Evolutionary conservation across 768 basidiomycete genomes (phyloP).

Genomic region (Nevesoporus exiguus): DNA sequence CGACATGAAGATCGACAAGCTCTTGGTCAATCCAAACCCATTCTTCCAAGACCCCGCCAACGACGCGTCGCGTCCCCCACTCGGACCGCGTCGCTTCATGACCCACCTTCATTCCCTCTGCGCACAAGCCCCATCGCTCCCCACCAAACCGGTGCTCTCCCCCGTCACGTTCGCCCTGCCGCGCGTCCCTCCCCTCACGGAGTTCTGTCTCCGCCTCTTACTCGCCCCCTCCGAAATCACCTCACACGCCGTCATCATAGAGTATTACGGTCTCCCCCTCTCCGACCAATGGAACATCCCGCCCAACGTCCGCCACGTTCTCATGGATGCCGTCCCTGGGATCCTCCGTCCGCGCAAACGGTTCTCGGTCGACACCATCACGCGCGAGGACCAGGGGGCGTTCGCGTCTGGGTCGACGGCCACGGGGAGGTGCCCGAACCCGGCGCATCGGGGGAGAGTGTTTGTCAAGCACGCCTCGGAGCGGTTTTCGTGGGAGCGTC

Average conservation of each 20-base stretch:
- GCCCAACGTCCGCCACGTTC: conserved; percentile 20
- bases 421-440: conserved; percentile 39
- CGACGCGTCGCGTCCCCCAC: background rate
- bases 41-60: conserved; percentile 40
- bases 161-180: conserved; percentile 19
- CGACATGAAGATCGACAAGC: conserved; percentile 47
- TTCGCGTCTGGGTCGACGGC: background rate
- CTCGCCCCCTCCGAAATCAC: conserved; percentile 25
- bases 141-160: conserved; percentile 17
- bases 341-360: conserved; percentile 26
- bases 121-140: background rate
- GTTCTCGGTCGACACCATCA: conserved; percentile 7
- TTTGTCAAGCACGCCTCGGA: conserved; percentile 61
- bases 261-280: conserved; percentile 31
- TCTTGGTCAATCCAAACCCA: conserved; percentile 57
- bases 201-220: conserved; percentile 38
- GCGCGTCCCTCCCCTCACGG: conserved; percentile 31
- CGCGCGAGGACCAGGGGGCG: background rate
- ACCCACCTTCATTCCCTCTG: conserved; percentile 11
- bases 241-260: conserved; percentile 16
- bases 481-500: conserved; percentile 61
- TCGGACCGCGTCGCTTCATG: conserved; percentile 13
- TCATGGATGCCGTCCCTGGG: conserved; percentile 29
- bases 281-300: conserved; percentile 29
- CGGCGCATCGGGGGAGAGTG: conserved; percentile 29